Conservation (phyloP, 768 basidiomycete species). For the Leccinum subtestaceum region DNA sequence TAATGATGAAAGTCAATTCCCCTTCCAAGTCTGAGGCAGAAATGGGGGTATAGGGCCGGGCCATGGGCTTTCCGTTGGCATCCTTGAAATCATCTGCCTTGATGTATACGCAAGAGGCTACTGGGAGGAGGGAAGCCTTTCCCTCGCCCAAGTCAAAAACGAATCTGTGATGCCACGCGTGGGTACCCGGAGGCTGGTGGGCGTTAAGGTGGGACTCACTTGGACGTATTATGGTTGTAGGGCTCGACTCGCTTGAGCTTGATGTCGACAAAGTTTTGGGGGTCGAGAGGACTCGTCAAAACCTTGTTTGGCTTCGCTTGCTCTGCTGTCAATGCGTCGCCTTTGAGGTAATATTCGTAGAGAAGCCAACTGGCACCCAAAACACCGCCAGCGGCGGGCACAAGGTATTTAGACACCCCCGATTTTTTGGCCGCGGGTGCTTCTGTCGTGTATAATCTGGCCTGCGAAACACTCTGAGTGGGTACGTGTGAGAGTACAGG, state of each 20-base stretch:
- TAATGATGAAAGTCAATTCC: conserved; percentile 78
- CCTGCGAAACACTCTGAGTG: conserved; percentile 19
- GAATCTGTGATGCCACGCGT: conserved; percentile 45
- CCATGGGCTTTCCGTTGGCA: conserved; percentile 81
- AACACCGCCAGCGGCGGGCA: conserved; percentile 34
- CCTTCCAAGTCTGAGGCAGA: conserved; percentile 74
- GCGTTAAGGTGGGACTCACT: conserved; percentile 40
- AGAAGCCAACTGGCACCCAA: conserved; percentile 37
- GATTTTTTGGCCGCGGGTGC: conserved; percentile 44
- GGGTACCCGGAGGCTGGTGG: neutral
- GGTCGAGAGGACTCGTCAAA: conserved; percentile 69
- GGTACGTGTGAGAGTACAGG: neutral
- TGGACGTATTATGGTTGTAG: conserved; percentile 94
- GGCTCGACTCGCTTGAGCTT: conserved; percentile 76
- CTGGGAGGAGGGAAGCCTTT: conserved; percentile 72
- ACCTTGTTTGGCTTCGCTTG: conserved; percentile 37
- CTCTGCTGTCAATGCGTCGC: conserved; percentile 18
- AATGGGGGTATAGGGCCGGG: conserved; percentile 92
- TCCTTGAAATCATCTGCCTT: conserved; percentile 71
- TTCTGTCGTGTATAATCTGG: conserved; percentile 48
- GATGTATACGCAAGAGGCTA: conserved; percentile 77
- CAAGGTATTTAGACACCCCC: conserved; percentile 46
- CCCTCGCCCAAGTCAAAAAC: conserved; percentile 78
- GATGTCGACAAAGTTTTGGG: conserved; percentile 74
- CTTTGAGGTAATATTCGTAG: conserved; percentile 50